phyloP scores from a whole-genome alignment of 495 filamentous ascomycete species.

The Aspergillus coremiiformis region DNA sequence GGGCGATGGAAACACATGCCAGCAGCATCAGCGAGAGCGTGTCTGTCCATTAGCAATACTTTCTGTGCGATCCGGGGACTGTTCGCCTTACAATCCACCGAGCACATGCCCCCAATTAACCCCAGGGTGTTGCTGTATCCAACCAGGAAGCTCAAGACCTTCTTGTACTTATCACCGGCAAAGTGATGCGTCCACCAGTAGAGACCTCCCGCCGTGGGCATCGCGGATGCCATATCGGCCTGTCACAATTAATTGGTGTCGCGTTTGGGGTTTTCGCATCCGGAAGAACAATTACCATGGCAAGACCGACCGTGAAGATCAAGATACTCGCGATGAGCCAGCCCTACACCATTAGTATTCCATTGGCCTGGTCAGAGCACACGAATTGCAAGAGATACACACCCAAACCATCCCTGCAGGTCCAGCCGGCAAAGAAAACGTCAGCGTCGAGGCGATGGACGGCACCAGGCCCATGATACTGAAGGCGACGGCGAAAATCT shows the following conservation, averaged over 20 bases:
- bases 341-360: conserved; percentile 26
- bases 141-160: conserved; percentile 60
- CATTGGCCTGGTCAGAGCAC: neutral
- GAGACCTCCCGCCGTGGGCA: conserved; percentile 63
- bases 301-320: conserved; percentile 59
- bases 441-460: conserved; percentile 58
- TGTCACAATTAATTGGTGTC: conserved; percentile 11
- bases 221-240: conserved; percentile 60
- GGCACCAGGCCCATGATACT: conserved; percentile 68
- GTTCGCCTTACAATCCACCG: conserved; percentile 44
- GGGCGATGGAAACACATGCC: conserved; percentile 51
- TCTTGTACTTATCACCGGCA: conserved; percentile 49
- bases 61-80: neutral
- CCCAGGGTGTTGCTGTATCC: conserved; percentile 68
- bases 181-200: conserved; percentile 72
- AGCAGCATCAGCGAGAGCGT: conserved; percentile 47
- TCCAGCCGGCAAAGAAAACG: conserved; percentile 60
- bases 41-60: conserved; percentile 17
- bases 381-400: conserved; percentile 1
- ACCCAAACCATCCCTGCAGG: conserved; percentile 66
- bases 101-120: conserved; percentile 56
- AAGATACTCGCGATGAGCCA: conserved; percentile 57
- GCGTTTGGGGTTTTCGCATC: neutral
- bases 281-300: conserved; percentile 40
- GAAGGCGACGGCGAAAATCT: conserved; percentile 66